Evolutionary conservation across 306 rosid species (phyloP).

Genomic region (Acmispon strigosus): DNA sequence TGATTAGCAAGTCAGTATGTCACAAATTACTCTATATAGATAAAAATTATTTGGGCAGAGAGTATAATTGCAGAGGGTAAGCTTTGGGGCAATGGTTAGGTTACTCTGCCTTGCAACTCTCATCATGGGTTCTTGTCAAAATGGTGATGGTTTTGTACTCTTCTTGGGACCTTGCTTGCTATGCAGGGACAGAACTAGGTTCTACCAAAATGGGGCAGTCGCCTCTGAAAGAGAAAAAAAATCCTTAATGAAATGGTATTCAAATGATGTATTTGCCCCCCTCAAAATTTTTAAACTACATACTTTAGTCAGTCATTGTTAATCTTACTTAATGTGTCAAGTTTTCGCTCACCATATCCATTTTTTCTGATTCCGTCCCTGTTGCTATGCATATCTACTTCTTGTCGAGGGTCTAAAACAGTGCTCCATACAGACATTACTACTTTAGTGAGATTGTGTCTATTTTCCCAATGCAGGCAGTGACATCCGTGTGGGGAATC

Average conservation of each 20-base stretch:
- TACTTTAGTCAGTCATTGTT: too few relatives aligned
- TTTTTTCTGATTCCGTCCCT: too few relatives aligned
- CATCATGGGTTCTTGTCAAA: background rate
- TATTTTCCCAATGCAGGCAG: background rate
- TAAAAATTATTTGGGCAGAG: background rate
- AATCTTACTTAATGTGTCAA: too few relatives aligned
- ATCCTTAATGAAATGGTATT: too few relatives aligned
- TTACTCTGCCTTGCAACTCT: background rate
- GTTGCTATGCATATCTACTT: background rate
- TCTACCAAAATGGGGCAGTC: too few relatives aligned
- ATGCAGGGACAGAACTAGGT: too few relatives aligned
- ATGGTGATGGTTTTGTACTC: background rate
- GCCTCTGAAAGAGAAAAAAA: too few relatives aligned
- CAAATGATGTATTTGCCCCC: too few relatives aligned
- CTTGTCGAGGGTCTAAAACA: background rate
- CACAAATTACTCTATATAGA: background rate
- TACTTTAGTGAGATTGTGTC: background rate
- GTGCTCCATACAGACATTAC: conserved; percentile 1
- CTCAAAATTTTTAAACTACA: too few relatives aligned
- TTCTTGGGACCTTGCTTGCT: background rate
- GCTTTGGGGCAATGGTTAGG: background rate
- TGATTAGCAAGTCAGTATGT: background rate
- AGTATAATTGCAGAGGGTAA: background rate
- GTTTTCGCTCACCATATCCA: too few relatives aligned
- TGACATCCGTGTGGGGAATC: background rate